Conservation (phyloP, 1,139 yeast species). For the Blastobotrys proliferans region DNA sequence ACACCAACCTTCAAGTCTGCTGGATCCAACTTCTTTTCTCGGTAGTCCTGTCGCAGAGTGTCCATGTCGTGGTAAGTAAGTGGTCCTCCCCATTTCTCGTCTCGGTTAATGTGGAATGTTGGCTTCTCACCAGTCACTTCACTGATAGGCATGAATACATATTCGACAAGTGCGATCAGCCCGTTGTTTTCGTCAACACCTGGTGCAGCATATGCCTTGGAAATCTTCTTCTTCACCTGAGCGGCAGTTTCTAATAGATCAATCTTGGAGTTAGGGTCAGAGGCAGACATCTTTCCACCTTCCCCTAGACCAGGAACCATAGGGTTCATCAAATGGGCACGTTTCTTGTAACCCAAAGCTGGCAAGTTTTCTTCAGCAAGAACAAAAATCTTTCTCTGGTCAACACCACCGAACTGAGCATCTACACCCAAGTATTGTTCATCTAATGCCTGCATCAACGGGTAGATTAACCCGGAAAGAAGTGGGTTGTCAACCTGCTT, state of each 20-base stretch:
- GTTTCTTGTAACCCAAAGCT: slow-evolving; percentile 84
- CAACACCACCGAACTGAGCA: slow-evolving; percentile 98
- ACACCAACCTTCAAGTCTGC: slow-evolving; percentile 94
- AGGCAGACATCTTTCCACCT: slow-evolving; percentile 98
- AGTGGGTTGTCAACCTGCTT: slow-evolving; percentile 95
- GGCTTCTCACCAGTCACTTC: slow-evolving; percentile 54
- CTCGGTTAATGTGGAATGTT: slow-evolving; percentile 76
- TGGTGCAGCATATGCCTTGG: slow-evolving; percentile 92
- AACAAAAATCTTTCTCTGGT: slow-evolving; percentile 96
- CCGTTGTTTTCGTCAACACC: slow-evolving; percentile 93
- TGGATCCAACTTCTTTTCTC: slow-evolving; percentile 72
- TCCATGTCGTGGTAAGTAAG: slow-evolving; percentile 65
- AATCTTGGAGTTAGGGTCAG: slow-evolving; percentile 96
- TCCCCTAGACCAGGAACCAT: slow-evolving; percentile 98
- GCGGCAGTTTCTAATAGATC: slow-evolving; percentile 89
- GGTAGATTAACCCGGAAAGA: slow-evolving; percentile 90
- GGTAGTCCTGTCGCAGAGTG: slow-evolving; percentile 68
- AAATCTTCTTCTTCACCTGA: slow-evolving; percentile 81
- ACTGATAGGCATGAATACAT: slow-evolving; percentile 80
- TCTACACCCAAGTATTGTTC: slow-evolving; percentile 87
- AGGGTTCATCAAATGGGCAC: slow-evolving; percentile 97
- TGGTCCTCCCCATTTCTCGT: slow-evolving; percentile 96
- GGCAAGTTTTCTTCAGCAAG: slow-evolving; percentile 94
- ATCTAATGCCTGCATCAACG: slow-evolving; percentile 97
- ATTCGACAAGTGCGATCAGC: slow-evolving; percentile 76